A percentile compares a stretch with the other conserved stretches of the same genome.
phyloP scores from a whole-genome alignment of 352 stramenopile species.

The Phytophthora ohioensis region DNA sequence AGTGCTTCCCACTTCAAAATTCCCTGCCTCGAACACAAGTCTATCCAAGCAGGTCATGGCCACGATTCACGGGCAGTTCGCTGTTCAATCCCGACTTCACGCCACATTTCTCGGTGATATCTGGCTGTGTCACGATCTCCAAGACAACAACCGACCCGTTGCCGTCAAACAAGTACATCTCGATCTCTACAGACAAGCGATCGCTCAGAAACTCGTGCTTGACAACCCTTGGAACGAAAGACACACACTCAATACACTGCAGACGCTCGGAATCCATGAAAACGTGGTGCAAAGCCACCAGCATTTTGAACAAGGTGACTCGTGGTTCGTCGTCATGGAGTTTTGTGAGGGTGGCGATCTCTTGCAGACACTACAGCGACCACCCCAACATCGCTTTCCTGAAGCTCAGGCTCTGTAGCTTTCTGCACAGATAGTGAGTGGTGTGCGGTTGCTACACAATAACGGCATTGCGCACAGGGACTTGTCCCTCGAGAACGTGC shows the following conservation, averaged over 20 bases:
- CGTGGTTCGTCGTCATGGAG: conserved; percentile 54
- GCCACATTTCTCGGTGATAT: conserved; percentile 51
- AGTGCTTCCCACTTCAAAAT: not conserved
- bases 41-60: not conserved
- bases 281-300: conserved; percentile 40
- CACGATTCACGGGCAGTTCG: conserved; percentile 26
- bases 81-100: conserved; percentile 25
- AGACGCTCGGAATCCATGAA: conserved; percentile 18
- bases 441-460: conserved; percentile 49
- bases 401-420: conserved; percentile 29
- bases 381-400: conserved; percentile 16
- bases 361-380: conserved; percentile 31
- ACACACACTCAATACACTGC: conserved; percentile 16
- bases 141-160: conserved; percentile 33
- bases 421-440: conserved; percentile 56
- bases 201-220: conserved; percentile 25
- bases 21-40: not conserved
- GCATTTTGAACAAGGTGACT: conserved; percentile 38
- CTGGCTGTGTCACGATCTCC: conserved; percentile 45
- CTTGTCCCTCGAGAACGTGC: conserved; percentile 56
- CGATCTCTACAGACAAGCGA: conserved; percentile 23
- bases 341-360: conserved; percentile 56
- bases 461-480: conserved; percentile 41
- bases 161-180: conserved; percentile 53
- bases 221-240: conserved; percentile 50